These are phyloP conservation scores for Angophora floribunda DNA, from an alignment of 345 rosid genomes.

Conservation along the genomic window DNA sequence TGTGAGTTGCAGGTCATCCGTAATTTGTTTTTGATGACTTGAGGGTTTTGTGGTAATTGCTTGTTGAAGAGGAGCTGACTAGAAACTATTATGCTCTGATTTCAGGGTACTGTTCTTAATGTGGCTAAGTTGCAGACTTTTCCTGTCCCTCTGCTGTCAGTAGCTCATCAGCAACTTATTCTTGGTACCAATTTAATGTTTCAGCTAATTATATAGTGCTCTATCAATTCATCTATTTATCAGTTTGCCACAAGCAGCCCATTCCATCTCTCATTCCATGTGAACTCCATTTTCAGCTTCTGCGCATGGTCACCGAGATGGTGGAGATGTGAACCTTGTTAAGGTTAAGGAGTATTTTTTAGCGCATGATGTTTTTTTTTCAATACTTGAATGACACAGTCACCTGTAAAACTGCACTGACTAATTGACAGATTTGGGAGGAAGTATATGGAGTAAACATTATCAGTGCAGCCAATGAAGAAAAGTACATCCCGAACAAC, in stretches of 20 bases:
- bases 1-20: not conserved
- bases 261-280: not conserved
- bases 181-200: conserved; percentile 35
- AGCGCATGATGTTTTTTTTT: not conserved
- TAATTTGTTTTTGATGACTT: not conserved
- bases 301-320: conserved; percentile 33
- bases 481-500: conserved; percentile 60
- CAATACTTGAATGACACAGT: not conserved
- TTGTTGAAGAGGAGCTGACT: not conserved
- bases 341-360: conserved; percentile 32
- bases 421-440: conserved; percentile 56
- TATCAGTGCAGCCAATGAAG: conserved; percentile 46
- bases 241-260: not conserved
- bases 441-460: conserved; percentile 51
- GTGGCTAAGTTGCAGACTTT: conserved; percentile 66
- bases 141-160: conserved; percentile 75
- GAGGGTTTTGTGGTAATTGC: not conserved
- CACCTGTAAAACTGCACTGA: not conserved
- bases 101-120: conserved; percentile 54
- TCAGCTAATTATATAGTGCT: not conserved
- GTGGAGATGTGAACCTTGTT: conserved; percentile 32
- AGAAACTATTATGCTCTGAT: not conserved
- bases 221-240: not conserved
- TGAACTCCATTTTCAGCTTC: conserved; percentile 31
- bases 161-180: conserved; percentile 75